phyloP scores from a whole-genome alignment of 1,284 basidiomycete species.

The Rhizoctonia solani region DNA sequence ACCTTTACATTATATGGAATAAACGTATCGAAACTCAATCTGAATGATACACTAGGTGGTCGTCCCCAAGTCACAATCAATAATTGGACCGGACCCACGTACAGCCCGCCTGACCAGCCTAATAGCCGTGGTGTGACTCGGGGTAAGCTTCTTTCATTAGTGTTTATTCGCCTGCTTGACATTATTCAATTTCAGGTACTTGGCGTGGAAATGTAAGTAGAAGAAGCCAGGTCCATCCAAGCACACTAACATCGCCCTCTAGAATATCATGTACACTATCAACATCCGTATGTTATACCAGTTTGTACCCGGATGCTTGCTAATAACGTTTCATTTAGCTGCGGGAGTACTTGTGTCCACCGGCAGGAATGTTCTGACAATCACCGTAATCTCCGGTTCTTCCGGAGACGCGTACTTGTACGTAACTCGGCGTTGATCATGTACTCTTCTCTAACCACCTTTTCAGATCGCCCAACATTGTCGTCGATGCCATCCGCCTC shows the following conservation, averaged over 20 bases:
- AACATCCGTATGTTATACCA: background rate
- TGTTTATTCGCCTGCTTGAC: background rate
- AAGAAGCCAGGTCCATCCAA: no score
- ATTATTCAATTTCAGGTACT: background rate
- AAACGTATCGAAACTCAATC: background rate
- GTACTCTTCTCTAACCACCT: background rate
- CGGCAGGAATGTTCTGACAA: background rate
- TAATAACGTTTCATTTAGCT: background rate
- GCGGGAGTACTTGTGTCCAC: background rate
- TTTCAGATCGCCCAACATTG: background rate
- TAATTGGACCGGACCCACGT: conserved; percentile 15
- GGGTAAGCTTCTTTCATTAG: background rate
- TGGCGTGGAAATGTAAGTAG: conserved; percentile 2
- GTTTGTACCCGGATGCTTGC: background rate
- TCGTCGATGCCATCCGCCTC: background rate
- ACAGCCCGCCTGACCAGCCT: conserved; percentile 7
- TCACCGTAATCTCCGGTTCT: background rate
- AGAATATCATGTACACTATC: background rate
- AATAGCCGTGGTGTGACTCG: conserved; percentile 35
- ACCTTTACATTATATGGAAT: background rate
- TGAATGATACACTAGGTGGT: conserved; percentile 6
- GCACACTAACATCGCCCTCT: background rate
- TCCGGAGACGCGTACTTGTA: background rate
- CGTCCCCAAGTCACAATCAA: conserved; percentile 28
- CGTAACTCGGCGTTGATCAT: background rate